Percentiles rank a stretch among this genome's conserved stretches.
Conservation (phyloP, 768 basidiomycete genomes). For the Mycena crocata region DNA sequence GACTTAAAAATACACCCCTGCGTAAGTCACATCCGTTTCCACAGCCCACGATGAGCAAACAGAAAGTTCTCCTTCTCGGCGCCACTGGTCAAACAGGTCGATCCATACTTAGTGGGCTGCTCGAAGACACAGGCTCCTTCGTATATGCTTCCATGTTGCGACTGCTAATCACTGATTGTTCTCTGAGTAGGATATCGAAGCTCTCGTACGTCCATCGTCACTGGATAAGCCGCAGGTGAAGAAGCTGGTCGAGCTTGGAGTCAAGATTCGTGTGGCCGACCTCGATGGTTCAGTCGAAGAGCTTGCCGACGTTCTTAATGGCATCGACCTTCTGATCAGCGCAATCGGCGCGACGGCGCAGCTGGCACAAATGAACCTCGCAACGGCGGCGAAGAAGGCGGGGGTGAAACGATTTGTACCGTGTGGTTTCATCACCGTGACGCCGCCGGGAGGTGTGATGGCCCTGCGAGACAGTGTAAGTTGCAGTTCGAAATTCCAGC, state of each 20-base stretch:
- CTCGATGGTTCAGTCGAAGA: conserved; percentile 11
- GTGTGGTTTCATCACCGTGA: conserved; percentile 23
- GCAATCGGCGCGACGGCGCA: conserved; percentile 17
- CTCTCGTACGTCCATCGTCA: conserved; percentile 28
- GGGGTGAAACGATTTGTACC: conserved; percentile 30
- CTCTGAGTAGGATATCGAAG: conserved; percentile 9
- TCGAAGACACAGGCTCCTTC: conserved; percentile 9
- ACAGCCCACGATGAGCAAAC: conserved; percentile 15
- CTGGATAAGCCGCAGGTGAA: conserved; percentile 6
- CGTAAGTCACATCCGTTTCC: too few species aligned
- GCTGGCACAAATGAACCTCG: conserved; percentile 18
- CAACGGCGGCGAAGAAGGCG: conserved; percentile 24
- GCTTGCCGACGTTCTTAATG: not conserved
- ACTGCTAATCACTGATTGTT: too few species aligned
- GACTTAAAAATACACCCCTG: too few species aligned
- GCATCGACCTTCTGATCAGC: conserved; percentile 27
- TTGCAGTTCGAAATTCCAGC: not conserved
- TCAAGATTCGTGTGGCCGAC: conserved; percentile 22
- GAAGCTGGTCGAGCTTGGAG: conserved; percentile 3
- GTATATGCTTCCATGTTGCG: too few species aligned
- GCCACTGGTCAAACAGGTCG: conserved; percentile 24
- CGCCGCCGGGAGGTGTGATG: conserved; percentile 21
- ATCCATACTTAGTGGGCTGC: conserved; percentile 17
- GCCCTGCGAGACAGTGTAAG: conserved; percentile 17
- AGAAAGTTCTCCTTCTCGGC: conserved; percentile 24